phyloP scores from a whole-genome alignment of 768 basidiomycete genomes.

The Kwoniella bestiolae region DNA sequence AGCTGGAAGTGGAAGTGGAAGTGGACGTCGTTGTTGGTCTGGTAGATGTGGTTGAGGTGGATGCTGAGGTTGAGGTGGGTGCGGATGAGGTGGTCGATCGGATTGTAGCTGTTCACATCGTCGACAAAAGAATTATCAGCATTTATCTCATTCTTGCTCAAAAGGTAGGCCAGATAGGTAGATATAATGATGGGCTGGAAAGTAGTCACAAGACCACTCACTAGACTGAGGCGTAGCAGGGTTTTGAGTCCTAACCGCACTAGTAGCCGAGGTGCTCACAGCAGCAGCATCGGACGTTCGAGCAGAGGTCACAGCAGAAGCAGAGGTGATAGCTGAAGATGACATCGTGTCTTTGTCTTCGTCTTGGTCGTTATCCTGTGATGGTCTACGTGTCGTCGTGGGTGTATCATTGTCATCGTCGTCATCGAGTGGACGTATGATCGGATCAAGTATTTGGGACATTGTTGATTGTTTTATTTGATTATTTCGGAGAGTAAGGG shows the following conservation, averaged over 20 bases:
- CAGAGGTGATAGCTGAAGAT: slow-evolving; percentile 4
- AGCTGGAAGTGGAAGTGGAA: slow-evolving; percentile 8
- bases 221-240: slow-evolving; percentile 26
- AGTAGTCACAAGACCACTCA: slow-evolving; percentile 1
- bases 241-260: slow-evolving; percentile 4
- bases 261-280: too few species aligned
- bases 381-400: neutral
- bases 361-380: slow-evolving; percentile 3
- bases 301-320: slow-evolving; percentile 12
- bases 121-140: neutral
- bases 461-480: neutral
- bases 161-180: too few species aligned
- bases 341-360: neutral
- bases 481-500: neutral
- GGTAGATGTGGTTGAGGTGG: slow-evolving; percentile 21
- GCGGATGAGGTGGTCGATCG: slow-evolving; percentile 13
- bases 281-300: slow-evolving; percentile 1
- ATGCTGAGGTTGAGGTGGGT: slow-evolving; percentile 18
- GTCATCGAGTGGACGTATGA: slow-evolving; percentile 5
- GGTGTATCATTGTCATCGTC: neutral
- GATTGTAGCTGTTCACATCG: neutral
- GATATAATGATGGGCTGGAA: neutral
- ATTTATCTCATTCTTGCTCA: too few species aligned
- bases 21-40: slow-evolving; percentile 12
- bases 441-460: slow-evolving; percentile 8